Evolutionary conservation across 1,284 basidiomycete genomes (phyloP).

Genomic region (Ustilago tritici): DNA sequence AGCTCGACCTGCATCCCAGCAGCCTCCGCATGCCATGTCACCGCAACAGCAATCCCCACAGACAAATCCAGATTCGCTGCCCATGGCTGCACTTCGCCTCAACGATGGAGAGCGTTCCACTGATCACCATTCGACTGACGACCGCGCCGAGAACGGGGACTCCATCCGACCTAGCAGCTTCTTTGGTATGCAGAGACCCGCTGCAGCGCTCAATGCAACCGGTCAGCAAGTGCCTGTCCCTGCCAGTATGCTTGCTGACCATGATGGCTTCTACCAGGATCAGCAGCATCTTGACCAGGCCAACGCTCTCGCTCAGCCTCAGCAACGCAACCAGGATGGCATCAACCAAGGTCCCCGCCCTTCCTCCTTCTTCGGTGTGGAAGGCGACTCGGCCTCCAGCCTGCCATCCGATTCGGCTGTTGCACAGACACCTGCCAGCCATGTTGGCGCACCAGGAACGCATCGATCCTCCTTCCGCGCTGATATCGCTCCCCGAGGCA

Average conservation of each 20-base stretch:
- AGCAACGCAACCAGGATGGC: slow-evolving; percentile 25
- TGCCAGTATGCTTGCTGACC: slow-evolving; percentile 33
- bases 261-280: slow-evolving; percentile 42
- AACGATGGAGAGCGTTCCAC: slow-evolving; percentile 18
- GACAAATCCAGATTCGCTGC: slow-evolving; percentile 9
- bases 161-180: slow-evolving; percentile 52
- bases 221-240: slow-evolving; percentile 47
- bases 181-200: slow-evolving; percentile 59
- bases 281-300: slow-evolving; percentile 35
- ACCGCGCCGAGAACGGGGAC: slow-evolving; percentile 31
- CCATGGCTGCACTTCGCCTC: slow-evolving; percentile 24
- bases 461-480: slow-evolving; percentile 32
- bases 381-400: slow-evolving; percentile 26
- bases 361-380: slow-evolving; percentile 53
- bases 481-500: slow-evolving; percentile 38
- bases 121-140: slow-evolving; percentile 5
- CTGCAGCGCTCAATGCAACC: slow-evolving; percentile 45
- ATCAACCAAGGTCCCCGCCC: slow-evolving; percentile 32
- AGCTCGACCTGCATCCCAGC: slow-evolving; percentile 2
- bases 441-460: slow-evolving; percentile 17
- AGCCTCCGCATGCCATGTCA: neutral
- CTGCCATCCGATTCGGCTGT: slow-evolving; percentile 13
- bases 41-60: slow-evolving; percentile 8
- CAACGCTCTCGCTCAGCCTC: slow-evolving; percentile 23
- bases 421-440: slow-evolving; percentile 13